Percentiles rank a stretch among this genome's conserved stretches.
Evolutionary conservation across 2,329 filamentous ascomycete species (phyloP).

Genomic region (Alternaria ventricosa): DNA sequence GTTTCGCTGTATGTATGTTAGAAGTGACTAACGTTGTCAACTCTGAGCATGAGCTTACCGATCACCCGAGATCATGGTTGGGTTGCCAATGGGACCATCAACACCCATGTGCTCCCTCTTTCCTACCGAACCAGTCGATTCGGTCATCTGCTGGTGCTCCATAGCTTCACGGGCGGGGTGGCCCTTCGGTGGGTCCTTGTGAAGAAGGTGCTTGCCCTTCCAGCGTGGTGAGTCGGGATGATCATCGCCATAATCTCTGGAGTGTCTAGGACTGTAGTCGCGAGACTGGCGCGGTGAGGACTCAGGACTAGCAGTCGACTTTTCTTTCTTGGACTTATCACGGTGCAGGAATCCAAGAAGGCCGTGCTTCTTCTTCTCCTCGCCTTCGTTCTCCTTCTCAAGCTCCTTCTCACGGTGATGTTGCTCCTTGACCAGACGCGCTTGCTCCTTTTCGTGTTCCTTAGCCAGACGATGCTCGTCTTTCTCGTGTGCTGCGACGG

Average conservation of each 20-base stretch:
- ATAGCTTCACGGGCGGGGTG: conserved; percentile 41
- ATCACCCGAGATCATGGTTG: conserved; percentile 33
- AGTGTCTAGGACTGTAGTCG: conserved; percentile 27
- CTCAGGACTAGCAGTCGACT: conserved; percentile 18
- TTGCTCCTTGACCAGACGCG: conserved; percentile 23
- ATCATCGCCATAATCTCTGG: conserved; percentile 32
- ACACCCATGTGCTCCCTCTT: conserved; percentile 38
- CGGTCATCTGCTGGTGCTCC: conserved; percentile 23
- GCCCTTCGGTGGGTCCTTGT: conserved; percentile 51
- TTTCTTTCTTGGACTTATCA: conserved; percentile 50
- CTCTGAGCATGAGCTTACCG: conserved; percentile 27
- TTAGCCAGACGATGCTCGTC: conserved; percentile 9
- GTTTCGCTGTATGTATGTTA: conserved; percentile 23
- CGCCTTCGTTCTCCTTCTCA: conserved; percentile 28
- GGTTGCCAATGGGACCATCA: conserved; percentile 39
- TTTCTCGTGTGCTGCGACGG: conserved; percentile 31
- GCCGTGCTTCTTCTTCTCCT: conserved; percentile 48
- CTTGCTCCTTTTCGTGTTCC: conserved; percentile 18
- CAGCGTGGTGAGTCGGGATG: conserved; percentile 26
- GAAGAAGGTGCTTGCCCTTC: conserved; percentile 46
- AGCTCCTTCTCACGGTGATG: conserved; percentile 22
- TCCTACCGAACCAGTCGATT: conserved; percentile 10
- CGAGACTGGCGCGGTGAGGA: conserved; percentile 25
- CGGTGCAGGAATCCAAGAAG: conserved; percentile 51
- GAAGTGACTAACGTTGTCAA: not conserved